Conservation (phyloP, 2,329 filamentous ascomycete genomes). For the Phoma herbarum region DNA sequence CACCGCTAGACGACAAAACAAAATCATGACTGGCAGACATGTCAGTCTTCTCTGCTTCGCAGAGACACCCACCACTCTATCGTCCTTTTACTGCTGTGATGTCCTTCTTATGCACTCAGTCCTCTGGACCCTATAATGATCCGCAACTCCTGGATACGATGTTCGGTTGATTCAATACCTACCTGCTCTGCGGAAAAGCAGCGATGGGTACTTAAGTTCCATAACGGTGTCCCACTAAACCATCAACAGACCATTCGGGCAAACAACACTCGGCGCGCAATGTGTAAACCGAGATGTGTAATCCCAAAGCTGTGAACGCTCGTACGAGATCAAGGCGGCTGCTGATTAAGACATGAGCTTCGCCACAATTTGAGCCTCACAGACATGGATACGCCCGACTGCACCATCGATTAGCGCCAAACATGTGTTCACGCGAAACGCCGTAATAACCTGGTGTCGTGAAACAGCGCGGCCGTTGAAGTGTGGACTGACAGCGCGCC, state of each 20-base stretch:
- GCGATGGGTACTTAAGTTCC: not conserved
- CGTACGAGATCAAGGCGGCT: conserved; percentile 1
- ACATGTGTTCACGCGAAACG: not conserved
- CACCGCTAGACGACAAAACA: conserved; percentile 41
- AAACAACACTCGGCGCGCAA: not conserved
- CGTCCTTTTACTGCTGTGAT: not conserved
- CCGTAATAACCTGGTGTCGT: not conserved
- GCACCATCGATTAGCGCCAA: not conserved
- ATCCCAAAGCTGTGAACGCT: not conserved
- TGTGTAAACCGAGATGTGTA: not conserved
- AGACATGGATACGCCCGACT: not conserved
- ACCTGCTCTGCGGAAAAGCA: not conserved
- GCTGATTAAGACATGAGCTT: not conserved
- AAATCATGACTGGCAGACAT: conserved; percentile 36
- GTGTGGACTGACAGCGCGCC: conserved; percentile 11
- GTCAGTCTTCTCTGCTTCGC: conserved; percentile 30
- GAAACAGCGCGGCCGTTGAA: conserved; percentile 1
- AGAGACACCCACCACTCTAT: conserved; percentile 18
- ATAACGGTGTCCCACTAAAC: not conserved
- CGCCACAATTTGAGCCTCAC: not conserved
- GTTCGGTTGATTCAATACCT: not conserved
- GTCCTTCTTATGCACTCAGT: not conserved
- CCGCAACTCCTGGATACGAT: not conserved
- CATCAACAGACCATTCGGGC: not conserved
- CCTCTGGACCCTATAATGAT: not conserved